Percentiles rank a stretch among this genome's conserved stretches.
Conservation (phyloP, 148 eudicot genomes). For the Pharnaceum exiguum region DNA sequence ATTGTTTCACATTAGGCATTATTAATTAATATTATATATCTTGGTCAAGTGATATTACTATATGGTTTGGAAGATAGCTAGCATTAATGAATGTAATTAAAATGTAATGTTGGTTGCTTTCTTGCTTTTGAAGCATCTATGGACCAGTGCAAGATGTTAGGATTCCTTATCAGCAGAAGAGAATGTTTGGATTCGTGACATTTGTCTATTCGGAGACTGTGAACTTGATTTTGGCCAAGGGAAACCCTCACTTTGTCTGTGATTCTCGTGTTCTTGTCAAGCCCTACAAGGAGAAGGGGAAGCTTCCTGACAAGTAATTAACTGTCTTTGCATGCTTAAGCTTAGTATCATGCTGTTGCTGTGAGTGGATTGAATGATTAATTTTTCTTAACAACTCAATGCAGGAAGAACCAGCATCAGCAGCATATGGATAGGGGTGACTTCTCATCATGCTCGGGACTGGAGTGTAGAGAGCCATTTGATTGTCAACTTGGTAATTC, state of each 20-base stretch:
- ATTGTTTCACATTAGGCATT: background rate
- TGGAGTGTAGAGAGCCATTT: constrained; percentile 54
- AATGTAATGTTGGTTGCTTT: background rate
- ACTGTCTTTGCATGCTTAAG: background rate
- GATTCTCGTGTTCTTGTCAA: constrained; percentile 96
- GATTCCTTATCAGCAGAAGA: constrained; percentile 92
- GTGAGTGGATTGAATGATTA: too few species aligned
- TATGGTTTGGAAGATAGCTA: too few species aligned
- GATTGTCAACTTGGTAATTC: constrained; percentile 59
- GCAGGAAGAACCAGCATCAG: constrained; percentile 40
- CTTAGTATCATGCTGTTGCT: constrained; percentile 1
- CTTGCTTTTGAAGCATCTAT: constrained; percentile 45
- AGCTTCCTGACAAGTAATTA: constrained; percentile 61
- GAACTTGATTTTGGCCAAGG: constrained; percentile 78
- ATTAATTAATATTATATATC: background rate
- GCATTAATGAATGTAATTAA: too few species aligned
- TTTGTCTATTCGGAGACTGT: constrained; percentile 84
- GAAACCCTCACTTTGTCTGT: constrained; percentile 95
- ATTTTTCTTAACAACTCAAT: too few species aligned
- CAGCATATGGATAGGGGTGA: constrained; percentile 66
- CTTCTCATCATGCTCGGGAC: constrained; percentile 55
- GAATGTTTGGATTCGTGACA: constrained; percentile 97
- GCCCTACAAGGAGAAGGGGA: constrained; percentile 97
- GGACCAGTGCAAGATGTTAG: constrained; percentile 98
- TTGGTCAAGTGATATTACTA: background rate